Evolutionary conservation across 2,329 filamentous ascomycete species (phyloP), one percentile per base, ranked within the genome.

Genomic region (Clonostachys solani): DNA sequence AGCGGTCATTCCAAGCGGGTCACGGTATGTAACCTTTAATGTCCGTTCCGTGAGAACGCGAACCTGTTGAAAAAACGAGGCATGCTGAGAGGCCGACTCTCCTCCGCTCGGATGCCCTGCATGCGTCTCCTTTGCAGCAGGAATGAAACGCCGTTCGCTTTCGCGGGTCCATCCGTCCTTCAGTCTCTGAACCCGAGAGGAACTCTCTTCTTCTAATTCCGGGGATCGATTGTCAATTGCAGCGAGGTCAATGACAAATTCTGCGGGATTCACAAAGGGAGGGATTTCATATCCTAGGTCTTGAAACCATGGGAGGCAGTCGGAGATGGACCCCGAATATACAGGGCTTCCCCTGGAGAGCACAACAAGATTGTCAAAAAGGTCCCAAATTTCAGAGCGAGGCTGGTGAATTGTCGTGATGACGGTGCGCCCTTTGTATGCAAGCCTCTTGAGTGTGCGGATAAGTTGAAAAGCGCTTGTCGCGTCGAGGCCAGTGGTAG

Each of bases 391-490:
- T 60, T 91, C 87, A 0, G 86, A 89, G 17, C 87, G 75, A 17
- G 87, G 87, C 52, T 89, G 85, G 60, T 92, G 87, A 35, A 92
- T 87, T 0, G 86, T 89, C 0, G 83, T 84, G 13, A 91, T 78
- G 47, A 91, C 74, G 0, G 86, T 91, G 19, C 86, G 71, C 1
- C 86, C 86, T 58, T 85, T 85, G 35, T 72, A 71, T 0, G 86
- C 84, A 3, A 92, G 70, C 8, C 68, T 72, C 57, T 89, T 89
- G 9, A 91, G 64, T 0, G 86, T 90, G 33, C 81, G 73, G 1
- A 91, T 74, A 0, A 92, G 75, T 53, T 90, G 86, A 54, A 82
- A 89, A 0, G 87, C 87, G 57, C 84, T 89, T 2, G 86, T 89
- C 0, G 87, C 86, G 65, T 92, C 87, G 8, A 92, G 72, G 1